Evolutionary conservation across 2,329 filamentous ascomycete species (phyloP), one percentile per base, ranked within the genome.

Genomic region (Calonectria montana): DNA sequence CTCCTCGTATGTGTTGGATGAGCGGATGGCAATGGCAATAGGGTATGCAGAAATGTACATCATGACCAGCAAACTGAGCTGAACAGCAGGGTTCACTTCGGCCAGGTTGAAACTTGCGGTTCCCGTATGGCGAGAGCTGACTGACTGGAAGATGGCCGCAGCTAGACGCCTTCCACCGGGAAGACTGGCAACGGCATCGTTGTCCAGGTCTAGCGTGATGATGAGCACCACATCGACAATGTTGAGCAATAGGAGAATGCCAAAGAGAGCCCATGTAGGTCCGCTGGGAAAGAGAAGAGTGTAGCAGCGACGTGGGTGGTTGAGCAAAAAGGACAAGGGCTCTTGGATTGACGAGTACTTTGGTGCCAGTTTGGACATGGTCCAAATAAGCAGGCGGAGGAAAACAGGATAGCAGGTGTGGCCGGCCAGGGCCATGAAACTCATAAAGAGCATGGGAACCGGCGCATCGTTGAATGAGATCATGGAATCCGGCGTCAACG

Each of bases 41-140:
- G 91, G 90, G 70, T 90, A 91, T 4, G 89, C 87, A 6, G 88
- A 87, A 57, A 92, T 91, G 80, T 91, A 92, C 90, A 92, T 92
- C 90, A 92, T 92, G 53, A 90, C 85, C 0, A 92, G 83, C 69
- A 91, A 88, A 39, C 90, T 86, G 41, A 91, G 86, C 70, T 91
- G 90, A 0, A 91, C 85, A 2, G 85, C 87, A 6, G 90, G 88
- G 43, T 87, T 88, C 2, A 91, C 83, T 1, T 78, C 79, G 4
- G 87, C 80, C 15, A 91, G 84, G 21, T 83, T 79, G 37, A 91
- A 90, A 77, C 82, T 89, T 82, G 84, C 85, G 81, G 77, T 89
- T 81, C 71, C 89, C 79, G 80, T 84, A 83, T 78, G 89, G 74
- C 70, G 88, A 79, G 73, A 86, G 81, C 77, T 90, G 73, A 75